Conservation (phyloP, 2,329 filamentous ascomycete species). For the Alternaria consortialis region DNA sequence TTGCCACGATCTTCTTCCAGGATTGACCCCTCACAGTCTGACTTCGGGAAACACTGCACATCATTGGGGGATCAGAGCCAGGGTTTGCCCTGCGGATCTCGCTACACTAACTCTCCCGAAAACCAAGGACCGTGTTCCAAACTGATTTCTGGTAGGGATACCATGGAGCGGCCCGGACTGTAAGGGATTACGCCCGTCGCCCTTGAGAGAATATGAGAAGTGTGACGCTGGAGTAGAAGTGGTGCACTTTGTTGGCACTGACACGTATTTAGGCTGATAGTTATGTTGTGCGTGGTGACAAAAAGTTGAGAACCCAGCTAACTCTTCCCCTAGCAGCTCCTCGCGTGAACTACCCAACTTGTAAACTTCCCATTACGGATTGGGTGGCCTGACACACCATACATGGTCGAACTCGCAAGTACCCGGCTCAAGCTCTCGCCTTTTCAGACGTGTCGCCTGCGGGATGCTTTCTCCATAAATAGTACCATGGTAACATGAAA, state of each 20-base stretch:
- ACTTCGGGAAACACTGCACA: slow-evolving; percentile 15
- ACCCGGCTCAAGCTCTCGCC: not conserved
- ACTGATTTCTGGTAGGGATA: slow-evolving; percentile 6
- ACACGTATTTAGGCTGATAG: not conserved
- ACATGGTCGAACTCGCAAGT: not conserved
- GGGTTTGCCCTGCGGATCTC: slow-evolving; percentile 9
- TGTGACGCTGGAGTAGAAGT: not conserved
- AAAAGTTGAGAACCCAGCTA: not conserved
- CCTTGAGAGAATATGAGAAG: not conserved
- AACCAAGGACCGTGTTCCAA: not conserved
- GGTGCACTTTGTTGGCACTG: not conserved
- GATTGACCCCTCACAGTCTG: slow-evolving; percentile 20
- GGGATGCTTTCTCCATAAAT: slow-evolving; percentile 6
- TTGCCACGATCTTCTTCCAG: slow-evolving; percentile 9
- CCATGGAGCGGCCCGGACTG: slow-evolving; percentile 11
- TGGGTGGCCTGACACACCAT: not conserved
- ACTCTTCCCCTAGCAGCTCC: not conserved
- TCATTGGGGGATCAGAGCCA: slow-evolving; percentile 14
- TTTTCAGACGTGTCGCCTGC: slow-evolving; percentile 2
- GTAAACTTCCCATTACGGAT: not conserved
- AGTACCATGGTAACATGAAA: slow-evolving; percentile 9
- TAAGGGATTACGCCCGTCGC: slow-evolving; percentile 3
- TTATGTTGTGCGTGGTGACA: not conserved
- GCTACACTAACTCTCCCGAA: slow-evolving; percentile 4
- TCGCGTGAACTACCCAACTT: slow-evolving; percentile 3